Percentiles rank a stretch among this genome's conserved stretches.
Conservation (phyloP, 192 early-diverging fungal genomes). For the Fimicolochytrium jonesii region DNA sequence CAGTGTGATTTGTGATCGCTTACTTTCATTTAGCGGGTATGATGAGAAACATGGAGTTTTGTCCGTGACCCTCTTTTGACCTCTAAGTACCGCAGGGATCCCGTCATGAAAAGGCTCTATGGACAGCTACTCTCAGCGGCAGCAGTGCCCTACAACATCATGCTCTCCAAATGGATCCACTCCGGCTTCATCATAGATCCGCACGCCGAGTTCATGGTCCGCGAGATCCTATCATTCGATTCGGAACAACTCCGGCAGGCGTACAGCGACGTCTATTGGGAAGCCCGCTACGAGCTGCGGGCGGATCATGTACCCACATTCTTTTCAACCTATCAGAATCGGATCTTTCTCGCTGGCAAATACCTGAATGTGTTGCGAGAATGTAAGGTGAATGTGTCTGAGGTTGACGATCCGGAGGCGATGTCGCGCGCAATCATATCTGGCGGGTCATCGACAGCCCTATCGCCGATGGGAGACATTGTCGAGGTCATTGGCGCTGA, state of each 20-base stretch:
- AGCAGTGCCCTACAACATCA: slow-evolving; percentile 74
- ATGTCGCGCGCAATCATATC: no score
- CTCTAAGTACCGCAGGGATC: no score
- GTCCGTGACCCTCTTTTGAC: neutral
- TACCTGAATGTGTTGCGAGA: slow-evolving; percentile 92
- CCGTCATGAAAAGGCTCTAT: slow-evolving; percentile 63
- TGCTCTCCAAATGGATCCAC: slow-evolving; percentile 85
- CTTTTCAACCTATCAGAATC: slow-evolving; percentile 66
- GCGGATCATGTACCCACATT: slow-evolving; percentile 69
- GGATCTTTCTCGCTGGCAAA: slow-evolving; percentile 87
- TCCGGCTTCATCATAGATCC: slow-evolving; percentile 85
- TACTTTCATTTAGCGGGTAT: slow-evolving; percentile 66
- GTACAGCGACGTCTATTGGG: slow-evolving; percentile 82
- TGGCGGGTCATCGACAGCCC: no score
- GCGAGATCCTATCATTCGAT: slow-evolving; percentile 47
- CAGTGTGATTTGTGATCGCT: slow-evolving; percentile 65
- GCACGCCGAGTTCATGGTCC: slow-evolving; percentile 90
- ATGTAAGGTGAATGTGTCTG: slow-evolving; percentile 53
- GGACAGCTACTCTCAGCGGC: slow-evolving; percentile 71
- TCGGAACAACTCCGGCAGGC: slow-evolving; percentile 59
- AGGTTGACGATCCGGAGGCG: no score
- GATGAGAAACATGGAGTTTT: slow-evolving; percentile 1
- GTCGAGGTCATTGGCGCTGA: neutral
- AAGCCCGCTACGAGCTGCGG: slow-evolving; percentile 67
- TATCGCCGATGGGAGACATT: slow-evolving; percentile 2